Evolutionary conservation across 2,329 filamentous ascomycete species (phyloP), one percentile per base, ranked within the genome.

Genomic region (Scleromitrula shiraiana): DNA sequence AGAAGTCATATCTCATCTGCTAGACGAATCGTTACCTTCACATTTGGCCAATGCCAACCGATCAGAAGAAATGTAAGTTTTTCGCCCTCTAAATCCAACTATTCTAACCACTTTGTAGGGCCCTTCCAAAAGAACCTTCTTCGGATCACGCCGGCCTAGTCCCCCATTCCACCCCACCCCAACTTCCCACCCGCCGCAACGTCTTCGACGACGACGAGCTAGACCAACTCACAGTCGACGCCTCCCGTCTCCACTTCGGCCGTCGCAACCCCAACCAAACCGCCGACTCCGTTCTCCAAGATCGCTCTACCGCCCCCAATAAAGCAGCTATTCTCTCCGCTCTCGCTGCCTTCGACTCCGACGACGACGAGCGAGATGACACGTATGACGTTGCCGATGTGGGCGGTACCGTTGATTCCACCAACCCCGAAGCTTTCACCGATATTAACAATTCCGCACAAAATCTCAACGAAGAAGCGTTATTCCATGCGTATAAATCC

Each of bases 361-460:
- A 97, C 59, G 93, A 97, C 56, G 93, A 98, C 64, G 93, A 98
- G 68, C 80, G 89, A 29, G 93, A 98, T 65, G 93, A 98, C 64
- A 97, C 91, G 0, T 98, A 98, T 63, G 93, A 98, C 59, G 80
- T 83, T 2, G 88, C 82, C 41, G 93, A 97, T 61, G 88, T 97
- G 2, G 93, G 93, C 29, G 90, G 91, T 19, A 87, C 86, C 0
- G 82, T 96, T 3, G 89, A 95, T 57, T 73, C 75, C 15, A 72
- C 70, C 1, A 68, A 77, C 5, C 73, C 79, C n/a, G 72, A 76
- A 29, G 60, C 62, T 37, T 57, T 56, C 30, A 53, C 79, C 43
- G 73, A 77, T 50, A 67, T 67, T 1, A 71, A 75, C 27, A 17
- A 41, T 22, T 51, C 53, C 24, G 32, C 49, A 7, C 42, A 38